A percentile compares a stretch with the other conserved stretches of the same genome.
Evolutionary conservation across 805 yeast species (phyloP).

Genomic region (Candida germanica): DNA sequence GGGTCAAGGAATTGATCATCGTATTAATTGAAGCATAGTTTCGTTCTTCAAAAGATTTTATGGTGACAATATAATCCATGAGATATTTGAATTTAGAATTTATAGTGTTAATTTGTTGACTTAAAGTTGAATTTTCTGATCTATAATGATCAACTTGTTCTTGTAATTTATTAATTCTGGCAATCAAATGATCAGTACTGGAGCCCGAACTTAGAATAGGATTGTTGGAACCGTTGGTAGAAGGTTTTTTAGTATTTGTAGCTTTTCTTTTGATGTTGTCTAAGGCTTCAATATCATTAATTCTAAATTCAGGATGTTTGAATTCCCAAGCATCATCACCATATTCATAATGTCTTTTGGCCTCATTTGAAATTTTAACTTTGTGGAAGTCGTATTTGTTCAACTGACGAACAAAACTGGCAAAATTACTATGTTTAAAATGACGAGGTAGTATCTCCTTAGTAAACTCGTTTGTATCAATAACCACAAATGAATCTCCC

Average conservation of each 20-base stretch:
- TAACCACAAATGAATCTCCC: conserved; percentile 87
- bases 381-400: conserved; percentile 98
- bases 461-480: conserved; percentile 88
- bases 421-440: conserved; percentile 93
- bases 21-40: conserved; percentile 50
- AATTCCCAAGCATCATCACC: conserved; percentile 93
- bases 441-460: conserved; percentile 85
- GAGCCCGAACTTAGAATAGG: neutral
- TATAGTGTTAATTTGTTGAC: conserved; percentile 37
- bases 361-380: conserved; percentile 72
- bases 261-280: conserved; percentile 87
- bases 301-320: conserved; percentile 82
- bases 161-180: conserved; percentile 16
- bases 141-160: conserved; percentile 32
- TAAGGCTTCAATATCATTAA: conserved; percentile 71
- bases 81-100: conserved; percentile 62
- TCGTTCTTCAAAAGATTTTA: conserved; percentile 57
- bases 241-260: conserved; percentile 49
- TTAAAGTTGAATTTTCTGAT: conserved; percentile 29
- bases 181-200: conserved; percentile 4
- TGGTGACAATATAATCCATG: conserved; percentile 55
- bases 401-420: conserved; percentile 91
- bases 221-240: neutral
- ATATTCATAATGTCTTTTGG: conserved; percentile 48
- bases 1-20: conserved; percentile 47